phyloP scores from a whole-genome alignment of 2,329 filamentous ascomycete species.

The Blumeria hordei region DNA sequence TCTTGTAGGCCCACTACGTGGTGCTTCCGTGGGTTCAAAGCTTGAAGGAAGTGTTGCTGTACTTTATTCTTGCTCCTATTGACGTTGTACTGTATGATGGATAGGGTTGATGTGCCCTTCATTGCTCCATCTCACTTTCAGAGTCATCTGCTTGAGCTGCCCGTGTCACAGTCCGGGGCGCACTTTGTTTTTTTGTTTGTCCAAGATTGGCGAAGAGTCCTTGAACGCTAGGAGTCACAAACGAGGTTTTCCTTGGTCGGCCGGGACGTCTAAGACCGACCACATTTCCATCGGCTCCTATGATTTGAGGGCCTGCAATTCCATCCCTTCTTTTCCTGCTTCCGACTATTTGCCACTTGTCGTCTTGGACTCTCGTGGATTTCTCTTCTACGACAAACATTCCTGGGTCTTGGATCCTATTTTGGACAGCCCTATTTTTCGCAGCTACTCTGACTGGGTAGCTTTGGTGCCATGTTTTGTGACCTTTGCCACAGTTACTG shows the following conservation, averaged over 20 bases:
- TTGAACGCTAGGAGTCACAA: too few relatives aligned
- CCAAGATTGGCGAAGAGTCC: too few relatives aligned
- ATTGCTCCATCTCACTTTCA: neutral
- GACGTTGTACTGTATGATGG: neutral
- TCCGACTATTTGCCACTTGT: neutral
- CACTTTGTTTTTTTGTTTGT: too few relatives aligned
- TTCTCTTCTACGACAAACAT: neutral
- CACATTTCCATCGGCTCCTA: neutral
- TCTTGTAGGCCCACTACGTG: neutral
- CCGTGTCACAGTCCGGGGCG: neutral
- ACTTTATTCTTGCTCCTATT: neutral
- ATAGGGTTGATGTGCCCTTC: neutral
- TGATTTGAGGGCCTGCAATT: too few relatives aligned
- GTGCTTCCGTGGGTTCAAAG: neutral
- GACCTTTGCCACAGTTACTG: neutral
- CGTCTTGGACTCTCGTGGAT: neutral
- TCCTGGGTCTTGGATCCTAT: neutral
- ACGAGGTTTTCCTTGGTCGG: neutral
- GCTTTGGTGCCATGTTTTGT: neutral
- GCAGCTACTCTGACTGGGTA: neutral
- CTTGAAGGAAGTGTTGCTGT: neutral
- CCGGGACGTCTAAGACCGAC: neutral
- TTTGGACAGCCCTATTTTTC: neutral
- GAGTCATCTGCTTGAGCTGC: neutral
- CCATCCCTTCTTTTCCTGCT: neutral